Evolutionary conservation across 2,329 filamentous ascomycete species (phyloP), one percentile per base, ranked within the genome.

Genomic region (Colletotrichum plurivorum): DNA sequence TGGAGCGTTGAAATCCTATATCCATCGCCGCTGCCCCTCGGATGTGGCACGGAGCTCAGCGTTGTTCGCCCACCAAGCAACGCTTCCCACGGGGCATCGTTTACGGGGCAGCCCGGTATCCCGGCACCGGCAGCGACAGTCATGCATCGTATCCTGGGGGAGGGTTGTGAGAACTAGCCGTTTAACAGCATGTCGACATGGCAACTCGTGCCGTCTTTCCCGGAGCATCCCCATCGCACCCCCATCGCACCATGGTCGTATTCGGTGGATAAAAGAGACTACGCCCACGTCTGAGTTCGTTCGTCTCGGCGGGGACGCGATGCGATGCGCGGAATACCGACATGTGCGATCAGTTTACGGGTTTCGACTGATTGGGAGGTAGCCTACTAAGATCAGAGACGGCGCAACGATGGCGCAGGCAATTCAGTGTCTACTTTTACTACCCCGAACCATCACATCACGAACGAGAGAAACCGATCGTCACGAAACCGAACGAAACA

Each of bases 51-150:
- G 25, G 48, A 31, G 45, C 31, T 18, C 46, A 20, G 25, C 22
- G 13, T 10, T n/a, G 49, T 51, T 46, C 31, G 57, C 41, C 46
- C 57, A 59, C 57, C 31, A 36, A 36, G 31, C 31, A 36, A 18
- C 51, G 25, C 57, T 22, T 45, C 46, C 43, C 46, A 18, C 46
- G 18, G 48, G 15, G 8, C 45, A 43, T 10, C 53, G 45, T 18
- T 9, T 20, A 59, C 22, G 61, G 54, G 41, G 46, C 31, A 61
- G 13, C 43, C 52, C 67, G 62, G 67, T 46, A 69, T 13, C 36
- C 56, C 67, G 67, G 56, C 67, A 69, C 62, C 49, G 62, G 27
- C 45, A 25, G 46, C 31, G 39, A 39, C n/a, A 25, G 18, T 27
- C 39, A 52, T 5, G 66, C 46, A 64, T 66, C 16, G 18, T 18